Evolutionary conservation across 495 filamentous ascomycete genomes (phyloP), one percentile per base, ranked within the genome.

Genomic region (Xylaria acuta): DNA sequence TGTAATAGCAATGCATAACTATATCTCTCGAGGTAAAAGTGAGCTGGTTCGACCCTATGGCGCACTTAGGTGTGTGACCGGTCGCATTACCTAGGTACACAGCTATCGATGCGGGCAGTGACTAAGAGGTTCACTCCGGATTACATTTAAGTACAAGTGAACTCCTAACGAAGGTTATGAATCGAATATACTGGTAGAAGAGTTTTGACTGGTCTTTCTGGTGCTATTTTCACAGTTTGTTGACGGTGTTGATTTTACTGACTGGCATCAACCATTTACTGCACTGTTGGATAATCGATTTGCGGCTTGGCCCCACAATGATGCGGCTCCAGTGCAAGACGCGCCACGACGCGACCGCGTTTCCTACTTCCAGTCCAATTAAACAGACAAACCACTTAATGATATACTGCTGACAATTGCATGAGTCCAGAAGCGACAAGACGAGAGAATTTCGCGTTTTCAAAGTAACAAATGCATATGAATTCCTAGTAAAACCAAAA

Each of bases 401-500:
- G 38, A 14, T 2, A 49, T 16, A 9, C 22, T 43, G 54, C 49
- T 69, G 18, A 59, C 51, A 38, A 53, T 18, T 34, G 6, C 38
- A 49, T 25, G 20, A 60, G 7, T 25, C 18, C 20, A 9, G 25
- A 45, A 36, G 22, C 38, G 6, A 69, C 45, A 43, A 45, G 11
- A 69, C 18, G 6, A 1, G 22, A 20, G 0, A 54, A 11, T 30
- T 7, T 43, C 49, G 5, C 3, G 32, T 41, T 38, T 45, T 60
- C 22, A 38, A 58, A 38, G 41, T 9, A 6, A 49, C 20, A 16
- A 53, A 51, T 36, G 41, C 22, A 11, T 18, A 43, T 47, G 7
- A 58, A 38, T 25, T 53, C 58, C 18, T 18, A 43, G 41, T 20
- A 1, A 65, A 22, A 51, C 77, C 58, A 81, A 88, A 81, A 40